phyloP scores from a whole-genome alignment of 73 alveolate genomes.

The Breviolum minutum region DNA sequence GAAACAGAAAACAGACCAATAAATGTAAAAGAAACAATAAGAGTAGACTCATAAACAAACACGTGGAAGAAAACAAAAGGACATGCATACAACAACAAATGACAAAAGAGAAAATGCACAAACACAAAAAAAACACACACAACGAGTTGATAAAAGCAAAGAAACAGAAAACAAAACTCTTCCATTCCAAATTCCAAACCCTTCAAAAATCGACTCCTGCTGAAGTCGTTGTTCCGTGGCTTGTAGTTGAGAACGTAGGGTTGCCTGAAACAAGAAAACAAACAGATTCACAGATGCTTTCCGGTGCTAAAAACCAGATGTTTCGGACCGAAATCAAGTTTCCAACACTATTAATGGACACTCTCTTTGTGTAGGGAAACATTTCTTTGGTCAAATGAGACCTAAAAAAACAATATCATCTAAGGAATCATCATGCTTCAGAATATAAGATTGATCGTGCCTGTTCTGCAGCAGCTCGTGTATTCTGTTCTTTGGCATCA shows the following conservation, averaged over 20 bases:
- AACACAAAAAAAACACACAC: background rate
- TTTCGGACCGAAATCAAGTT: no score
- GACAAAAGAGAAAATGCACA: background rate
- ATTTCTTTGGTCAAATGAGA: background rate
- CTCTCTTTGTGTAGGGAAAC: no score
- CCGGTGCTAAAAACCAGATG: no score
- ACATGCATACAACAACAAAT: no score
- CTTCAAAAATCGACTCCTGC: background rate
- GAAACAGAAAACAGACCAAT: no score
- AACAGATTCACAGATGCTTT: no score
- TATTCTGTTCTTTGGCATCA: slow-evolving; percentile 43
- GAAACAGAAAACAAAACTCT: background rate
- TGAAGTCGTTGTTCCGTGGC: slow-evolving; percentile 26
- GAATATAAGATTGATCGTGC: background rate
- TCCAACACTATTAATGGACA: no score
- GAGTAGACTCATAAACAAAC: no score
- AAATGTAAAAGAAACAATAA: no score
- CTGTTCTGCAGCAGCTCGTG: slow-evolving; percentile 77
- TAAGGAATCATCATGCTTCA: background rate
- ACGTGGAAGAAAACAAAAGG: no score
- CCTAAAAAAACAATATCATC: background rate
- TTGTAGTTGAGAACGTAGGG: slow-evolving; percentile 65
- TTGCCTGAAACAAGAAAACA: background rate
- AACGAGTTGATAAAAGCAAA: background rate
- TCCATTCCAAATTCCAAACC: background rate